Evolutionary conservation across 495 filamentous ascomycete genomes (phyloP).

Genomic region (Penicillium diatomitis): DNA sequence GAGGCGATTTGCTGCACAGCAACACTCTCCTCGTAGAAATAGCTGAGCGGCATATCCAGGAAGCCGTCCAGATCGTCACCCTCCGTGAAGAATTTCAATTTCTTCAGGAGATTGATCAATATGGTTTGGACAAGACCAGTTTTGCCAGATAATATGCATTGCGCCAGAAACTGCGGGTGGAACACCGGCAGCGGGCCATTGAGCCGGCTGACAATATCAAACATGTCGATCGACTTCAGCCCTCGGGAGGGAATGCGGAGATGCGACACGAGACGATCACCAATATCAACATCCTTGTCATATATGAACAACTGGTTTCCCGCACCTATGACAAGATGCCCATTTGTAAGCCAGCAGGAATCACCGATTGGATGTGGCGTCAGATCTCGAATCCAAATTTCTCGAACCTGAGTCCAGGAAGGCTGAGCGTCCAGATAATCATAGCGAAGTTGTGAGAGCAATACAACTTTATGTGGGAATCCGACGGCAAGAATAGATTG

Average conservation of each 20-base stretch:
- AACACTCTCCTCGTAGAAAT: constrained; percentile 54
- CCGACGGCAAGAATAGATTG: constrained; percentile 90
- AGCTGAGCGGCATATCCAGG: constrained; percentile 59
- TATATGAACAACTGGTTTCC: constrained; percentile 91
- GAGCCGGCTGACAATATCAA: constrained; percentile 68
- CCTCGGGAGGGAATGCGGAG: constrained; percentile 54
- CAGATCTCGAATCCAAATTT: constrained; percentile 70
- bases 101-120: constrained; percentile 63
- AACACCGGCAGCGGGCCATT: constrained; percentile 88
- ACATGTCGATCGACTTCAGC: constrained; percentile 49
- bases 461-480: constrained; percentile 72
- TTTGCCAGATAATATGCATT: constrained; percentile 81
- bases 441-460: constrained; percentile 87
- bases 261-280: constrained; percentile 51
- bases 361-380: constrained; percentile 92
- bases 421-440: constrained; percentile 87
- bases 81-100: constrained; percentile 72
- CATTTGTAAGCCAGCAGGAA: constrained; percentile 79
- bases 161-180: constrained; percentile 85
- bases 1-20: constrained; percentile 33
- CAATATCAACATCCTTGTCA: constrained; percentile 60
- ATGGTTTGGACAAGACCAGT: constrained; percentile 62
- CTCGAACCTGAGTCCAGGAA: constrained; percentile 77
- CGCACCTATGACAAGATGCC: constrained; percentile 75
- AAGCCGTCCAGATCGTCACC: constrained; percentile 78